Percentiles rank a stretch among this genome's conserved stretches.
Evolutionary conservation across 371 early-diverging fungal species (phyloP).

Genomic region (Mucor piriformis): DNA sequence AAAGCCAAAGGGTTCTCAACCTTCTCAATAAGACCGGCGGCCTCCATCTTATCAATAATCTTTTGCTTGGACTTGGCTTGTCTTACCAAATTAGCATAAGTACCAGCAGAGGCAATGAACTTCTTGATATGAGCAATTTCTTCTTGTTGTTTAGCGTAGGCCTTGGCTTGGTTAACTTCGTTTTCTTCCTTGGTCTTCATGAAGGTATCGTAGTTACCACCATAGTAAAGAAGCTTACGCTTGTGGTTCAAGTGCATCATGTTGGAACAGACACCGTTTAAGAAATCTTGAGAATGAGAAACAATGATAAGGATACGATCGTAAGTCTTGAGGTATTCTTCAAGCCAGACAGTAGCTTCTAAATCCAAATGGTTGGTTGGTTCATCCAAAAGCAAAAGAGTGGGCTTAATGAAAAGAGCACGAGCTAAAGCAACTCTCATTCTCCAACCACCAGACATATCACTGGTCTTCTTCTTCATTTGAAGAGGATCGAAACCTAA

Average conservation of each 20-base stretch:
- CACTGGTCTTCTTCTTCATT: constrained; percentile 88
- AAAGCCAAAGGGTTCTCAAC: constrained; percentile 75
- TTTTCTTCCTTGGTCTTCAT: constrained; percentile 92
- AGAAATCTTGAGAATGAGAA: constrained; percentile 99
- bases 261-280: constrained; percentile 97
- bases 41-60: constrained; percentile 99
- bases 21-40: constrained; percentile 95
- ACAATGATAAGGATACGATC: constrained; percentile 94
- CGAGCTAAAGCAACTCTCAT: constrained; percentile 98
- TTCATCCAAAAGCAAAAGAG: constrained; percentile 96
- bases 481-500: constrained; percentile 90
- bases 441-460: constrained; percentile 99
- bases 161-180: constrained; percentile 97
- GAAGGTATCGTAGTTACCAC: constrained; percentile 98
- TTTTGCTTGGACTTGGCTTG: constrained; percentile 99
- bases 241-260: constrained; percentile 89
- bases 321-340: constrained; percentile 94
- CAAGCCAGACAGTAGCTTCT: constrained; percentile 97
- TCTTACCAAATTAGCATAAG: constrained; percentile 97
- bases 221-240: constrained; percentile 90
- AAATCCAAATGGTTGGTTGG: constrained; percentile 98
- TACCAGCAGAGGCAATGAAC: constrained; percentile 99
- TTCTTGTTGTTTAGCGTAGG: constrained; percentile 96
- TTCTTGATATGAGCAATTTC: constrained; percentile 98
- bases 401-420: constrained; percentile 96